Evolutionary conservation across 176 grass and related monocot species (phyloP).

Genomic region (Musa troglodytarum): DNA sequence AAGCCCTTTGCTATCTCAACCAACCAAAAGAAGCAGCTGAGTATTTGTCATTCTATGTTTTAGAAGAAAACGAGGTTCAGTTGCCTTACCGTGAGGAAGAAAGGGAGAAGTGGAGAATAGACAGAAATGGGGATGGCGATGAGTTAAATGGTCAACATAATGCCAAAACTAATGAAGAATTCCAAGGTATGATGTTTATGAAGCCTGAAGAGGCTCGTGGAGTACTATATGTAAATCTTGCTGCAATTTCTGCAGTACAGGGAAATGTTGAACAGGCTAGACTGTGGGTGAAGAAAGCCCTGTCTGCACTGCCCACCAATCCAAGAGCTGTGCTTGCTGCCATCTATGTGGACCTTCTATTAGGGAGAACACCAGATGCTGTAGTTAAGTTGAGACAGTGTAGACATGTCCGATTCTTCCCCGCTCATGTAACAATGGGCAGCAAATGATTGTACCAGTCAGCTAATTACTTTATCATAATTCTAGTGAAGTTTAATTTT

Average conservation of each 20-base stretch:
- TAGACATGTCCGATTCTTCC: constrained; percentile 62
- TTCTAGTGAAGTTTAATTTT: not conserved
- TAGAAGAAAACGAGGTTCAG: constrained; percentile 41
- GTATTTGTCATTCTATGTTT: constrained; percentile 59
- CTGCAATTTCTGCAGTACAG: constrained; percentile 54
- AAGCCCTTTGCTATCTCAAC: constrained; percentile 70
- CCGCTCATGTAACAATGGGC: constrained; percentile 31
- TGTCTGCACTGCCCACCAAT: constrained; percentile 43
- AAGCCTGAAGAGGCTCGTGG: constrained; percentile 59
- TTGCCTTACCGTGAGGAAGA: constrained; percentile 59
- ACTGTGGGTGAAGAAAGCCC: constrained; percentile 45
- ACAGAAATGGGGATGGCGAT: constrained; percentile 63
- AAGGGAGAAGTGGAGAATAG: constrained; percentile 44
- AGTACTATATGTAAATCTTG: constrained; percentile 62
- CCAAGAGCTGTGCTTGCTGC: constrained; percentile 60
- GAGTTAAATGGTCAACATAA: constrained; percentile 32
- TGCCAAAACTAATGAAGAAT: constrained; percentile 42
- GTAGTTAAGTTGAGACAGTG: constrained; percentile 61
- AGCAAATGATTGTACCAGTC: constrained; percentile 16
- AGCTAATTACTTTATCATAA: not conserved
- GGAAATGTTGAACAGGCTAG: constrained; percentile 62
- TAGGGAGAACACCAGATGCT: constrained; percentile 57
- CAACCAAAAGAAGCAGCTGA: constrained; percentile 59
- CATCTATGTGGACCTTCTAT: constrained; percentile 78
- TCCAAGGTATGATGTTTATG: constrained; percentile 21